Base-by-base conservation (phyloP, 441 rosid genomes). In the Eruca vesicaria region DNA sequence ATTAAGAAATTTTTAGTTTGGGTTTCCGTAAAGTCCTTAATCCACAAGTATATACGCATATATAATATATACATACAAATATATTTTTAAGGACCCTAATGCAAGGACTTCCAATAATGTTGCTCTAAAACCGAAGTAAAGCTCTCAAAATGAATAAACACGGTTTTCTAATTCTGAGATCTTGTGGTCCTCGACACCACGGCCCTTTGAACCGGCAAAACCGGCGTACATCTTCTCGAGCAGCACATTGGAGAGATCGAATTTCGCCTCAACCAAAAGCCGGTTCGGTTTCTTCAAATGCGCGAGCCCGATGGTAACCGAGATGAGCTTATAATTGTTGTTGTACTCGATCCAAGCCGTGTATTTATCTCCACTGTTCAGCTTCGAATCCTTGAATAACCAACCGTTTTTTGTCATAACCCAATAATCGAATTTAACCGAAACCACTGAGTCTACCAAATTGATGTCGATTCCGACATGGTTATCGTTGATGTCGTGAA, bases 281-380 rank as follows among this genome's bases (percentile, higher is more conserved):
- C 65, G 77, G 7, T 66, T 58, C 65, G 79, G 81, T 77, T 73
- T 76, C 68, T 73, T 79, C 74, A 69, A 60, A 61, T 66, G 66
- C 33, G 70, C 65, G 0, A 63, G 20, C 0, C 71, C 82, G 14
- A 79, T 63, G 5, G 81, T 79, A 5, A 83, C 83, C 5, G 69
- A 58, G 28, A 81, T 57, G 3, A 48, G 63, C 19, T 60, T 68
- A 2, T 12, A n/a, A 23, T 64, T 76, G n/a, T 75, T 78, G 11
- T 10, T 58, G 68, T 79, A 83, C 58, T 80, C 84, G 19, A 83
- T 76, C 88, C 85, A 81, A 57, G 72, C 84, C 32, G 19, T 78
- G 68, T 79, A 81, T n/a, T 32, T 81, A 11, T 52, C 72, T 16
- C 82, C 85, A 72, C 79, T 82, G 9, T 60, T 41, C 66, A 64